phyloP scores from a whole-genome alignment of 148 eudicot genomes.

The Amaranthus cruentus region DNA sequence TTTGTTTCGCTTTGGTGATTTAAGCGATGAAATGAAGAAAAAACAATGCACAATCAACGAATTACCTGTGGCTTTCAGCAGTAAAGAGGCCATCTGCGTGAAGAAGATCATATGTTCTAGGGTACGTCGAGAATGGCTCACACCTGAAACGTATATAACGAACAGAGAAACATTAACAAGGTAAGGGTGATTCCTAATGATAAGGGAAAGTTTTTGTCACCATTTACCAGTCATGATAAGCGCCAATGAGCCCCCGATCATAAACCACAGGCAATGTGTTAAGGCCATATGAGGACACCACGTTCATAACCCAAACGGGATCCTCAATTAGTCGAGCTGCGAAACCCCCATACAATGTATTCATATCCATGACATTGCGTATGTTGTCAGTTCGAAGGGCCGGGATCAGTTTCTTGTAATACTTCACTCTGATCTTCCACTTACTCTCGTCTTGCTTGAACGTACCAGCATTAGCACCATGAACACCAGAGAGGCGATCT shows the following conservation, averaged over 20 bases:
- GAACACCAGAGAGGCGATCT: conserved; percentile 55
- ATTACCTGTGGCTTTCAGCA: conserved; percentile 86
- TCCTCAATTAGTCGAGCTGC: conserved; percentile 66
- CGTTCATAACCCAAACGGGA: conserved; percentile 98
- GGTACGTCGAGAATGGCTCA: conserved; percentile 96
- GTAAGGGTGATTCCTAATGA: too few species aligned
- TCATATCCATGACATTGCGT: conserved; percentile 96
- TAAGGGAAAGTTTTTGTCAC: too few species aligned
- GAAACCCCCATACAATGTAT: conserved; percentile 82
- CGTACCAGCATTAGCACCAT: conserved; percentile 56
- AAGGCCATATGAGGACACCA: conserved; percentile 70
- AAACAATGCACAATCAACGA: neutral
- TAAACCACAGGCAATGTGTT: conserved; percentile 74
- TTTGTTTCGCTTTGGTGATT: neutral
- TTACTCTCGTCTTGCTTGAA: conserved; percentile 63
- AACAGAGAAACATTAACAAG: too few species aligned
- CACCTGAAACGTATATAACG: conserved; percentile 44
- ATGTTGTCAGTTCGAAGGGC: conserved; percentile 71
- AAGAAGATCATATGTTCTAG: conserved; percentile 93
- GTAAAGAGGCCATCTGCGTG: conserved; percentile 82
- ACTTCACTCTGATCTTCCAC: conserved; percentile 69
- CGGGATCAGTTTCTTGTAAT: conserved; percentile 77
- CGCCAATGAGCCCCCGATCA: conserved; percentile 91
- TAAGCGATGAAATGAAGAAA: neutral
- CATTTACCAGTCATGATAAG: conserved; percentile 82